These are phyloP conservation scores for Coemansia sp. DNA, from an alignment of 192 early-diverging fungal genomes.

Conservation along the genomic window DNA sequence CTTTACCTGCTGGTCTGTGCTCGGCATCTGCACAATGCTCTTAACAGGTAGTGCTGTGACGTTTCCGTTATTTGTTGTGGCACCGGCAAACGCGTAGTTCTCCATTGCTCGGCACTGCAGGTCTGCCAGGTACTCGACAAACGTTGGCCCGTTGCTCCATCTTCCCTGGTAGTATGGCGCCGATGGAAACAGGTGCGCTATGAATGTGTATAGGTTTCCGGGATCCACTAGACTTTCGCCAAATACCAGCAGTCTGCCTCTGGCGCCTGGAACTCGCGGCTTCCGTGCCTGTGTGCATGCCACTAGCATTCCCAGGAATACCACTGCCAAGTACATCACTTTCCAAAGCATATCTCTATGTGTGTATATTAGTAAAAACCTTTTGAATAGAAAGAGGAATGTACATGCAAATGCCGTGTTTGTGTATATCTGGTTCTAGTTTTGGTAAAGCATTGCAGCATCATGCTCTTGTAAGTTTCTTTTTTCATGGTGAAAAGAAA, in stretches of 20 bases:
- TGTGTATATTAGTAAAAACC: not conserved
- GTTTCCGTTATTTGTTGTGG: conserved; percentile 52
- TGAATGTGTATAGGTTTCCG: conserved; percentile 51
- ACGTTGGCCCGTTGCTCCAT: conserved; percentile 55
- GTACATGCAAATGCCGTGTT: not conserved
- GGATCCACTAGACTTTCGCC: conserved; percentile 53
- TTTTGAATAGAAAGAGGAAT: not conserved
- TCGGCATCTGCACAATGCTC: conserved; percentile 50
- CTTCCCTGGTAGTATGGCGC: conserved; percentile 54
- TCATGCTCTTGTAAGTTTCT: no score
- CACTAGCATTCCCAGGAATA: not conserved
- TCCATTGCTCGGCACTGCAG: conserved; percentile 52
- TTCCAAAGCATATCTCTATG: not conserved
- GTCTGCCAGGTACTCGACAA: conserved; percentile 51
- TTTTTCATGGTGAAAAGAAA: no score
- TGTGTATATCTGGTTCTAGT: not conserved
- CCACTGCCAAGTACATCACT: not conserved
- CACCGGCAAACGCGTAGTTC: conserved; percentile 53
- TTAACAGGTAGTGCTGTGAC: conserved; percentile 49
- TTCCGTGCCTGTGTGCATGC: conserved; percentile 18
- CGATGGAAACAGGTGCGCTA: conserved; percentile 46
- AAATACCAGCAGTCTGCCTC: conserved; percentile 50
- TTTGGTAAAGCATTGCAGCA: not conserved
- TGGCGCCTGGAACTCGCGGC: conserved; percentile 48
- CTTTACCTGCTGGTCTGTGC: conserved; percentile 53